phyloP scores from a whole-genome alignment of 1,284 basidiomycete genomes.

The Stereum hirsutum region DNA sequence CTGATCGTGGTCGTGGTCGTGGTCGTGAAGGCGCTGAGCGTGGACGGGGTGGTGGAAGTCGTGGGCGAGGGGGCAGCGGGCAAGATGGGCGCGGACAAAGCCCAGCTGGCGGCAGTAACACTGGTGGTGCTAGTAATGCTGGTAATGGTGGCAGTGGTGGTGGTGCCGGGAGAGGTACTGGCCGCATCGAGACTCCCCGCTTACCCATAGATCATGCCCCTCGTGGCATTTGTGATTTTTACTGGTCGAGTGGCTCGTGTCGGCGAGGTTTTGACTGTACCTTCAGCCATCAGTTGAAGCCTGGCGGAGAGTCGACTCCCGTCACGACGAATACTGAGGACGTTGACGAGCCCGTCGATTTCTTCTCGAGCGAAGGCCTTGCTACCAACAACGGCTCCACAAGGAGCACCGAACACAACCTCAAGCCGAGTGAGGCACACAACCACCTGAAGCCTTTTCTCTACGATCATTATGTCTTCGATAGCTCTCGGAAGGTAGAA shows the following conservation, averaged over 20 bases:
- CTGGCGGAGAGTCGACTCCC: constrained; percentile 7
- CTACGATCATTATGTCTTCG: constrained; percentile 35
- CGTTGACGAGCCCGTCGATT: constrained; percentile 27
- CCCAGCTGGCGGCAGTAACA: too few relatives aligned
- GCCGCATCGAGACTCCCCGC: too few relatives aligned
- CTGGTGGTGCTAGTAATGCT: too few relatives aligned
- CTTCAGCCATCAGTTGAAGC: constrained; percentile 28
- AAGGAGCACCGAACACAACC: constrained; percentile 20
- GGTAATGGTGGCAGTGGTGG: too few relatives aligned
- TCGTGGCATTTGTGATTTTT: constrained; percentile 37
- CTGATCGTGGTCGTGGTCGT: too few relatives aligned
- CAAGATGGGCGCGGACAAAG: too few relatives aligned
- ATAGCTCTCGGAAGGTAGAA: constrained; percentile 29
- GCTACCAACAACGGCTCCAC: constrained; percentile 26
- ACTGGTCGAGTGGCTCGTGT: constrained; percentile 44
- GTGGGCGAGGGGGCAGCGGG: too few relatives aligned
- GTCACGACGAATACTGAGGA: neutral
- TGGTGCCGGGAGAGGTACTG: too few relatives aligned
- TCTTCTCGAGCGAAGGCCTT: constrained; percentile 37
- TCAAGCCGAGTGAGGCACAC: constrained; percentile 42
- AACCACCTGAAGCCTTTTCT: constrained; percentile 37
- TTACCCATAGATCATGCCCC: constrained; percentile 19
- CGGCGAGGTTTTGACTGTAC: constrained; percentile 36
- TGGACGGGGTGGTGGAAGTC: too few relatives aligned
- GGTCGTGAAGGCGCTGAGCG: too few relatives aligned